These are phyloP conservation scores for Entelexis sorbosivorans DNA, from an alignment of 1,139 yeast genomes.

Conservation along the genomic window DNA sequence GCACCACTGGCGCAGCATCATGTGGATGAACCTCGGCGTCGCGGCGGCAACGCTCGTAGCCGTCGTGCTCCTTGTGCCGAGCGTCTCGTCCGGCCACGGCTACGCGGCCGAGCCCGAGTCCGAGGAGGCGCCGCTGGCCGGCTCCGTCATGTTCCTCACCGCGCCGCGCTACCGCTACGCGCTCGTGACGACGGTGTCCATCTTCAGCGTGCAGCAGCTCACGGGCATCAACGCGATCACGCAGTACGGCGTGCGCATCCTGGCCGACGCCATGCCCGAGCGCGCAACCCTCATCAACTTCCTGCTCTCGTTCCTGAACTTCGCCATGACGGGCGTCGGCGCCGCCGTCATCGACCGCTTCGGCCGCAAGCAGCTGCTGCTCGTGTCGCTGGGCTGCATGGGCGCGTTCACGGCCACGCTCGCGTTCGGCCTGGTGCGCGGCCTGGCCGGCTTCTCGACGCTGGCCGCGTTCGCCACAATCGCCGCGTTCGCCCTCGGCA, in stretches of 20 bases:
- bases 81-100: not conserved
- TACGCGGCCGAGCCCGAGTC: not conserved
- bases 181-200: conserved; percentile 54
- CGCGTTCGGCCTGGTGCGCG: conserved; percentile 50
- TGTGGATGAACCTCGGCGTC: conserved; percentile 43
- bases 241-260: conserved; percentile 80
- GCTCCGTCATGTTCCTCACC: conserved; percentile 5
- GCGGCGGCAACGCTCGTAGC: conserved; percentile 1
- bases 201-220: conserved; percentile 80
- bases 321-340: conserved; percentile 56
- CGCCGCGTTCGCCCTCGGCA: conserved; percentile 74
- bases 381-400: conserved; percentile 59
- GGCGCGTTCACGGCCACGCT: conserved; percentile 52
- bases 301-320: conserved; percentile 51
- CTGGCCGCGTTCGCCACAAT: conserved; percentile 62
- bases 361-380: conserved; percentile 67
- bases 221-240: conserved; percentile 87
- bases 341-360: conserved; percentile 61
- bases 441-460: conserved; percentile 46
- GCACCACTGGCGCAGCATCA: conserved; percentile 52
- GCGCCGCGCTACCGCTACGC: conserved; percentile 7
- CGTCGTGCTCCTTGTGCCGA: not conserved
- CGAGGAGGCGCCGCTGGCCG: not conserved
- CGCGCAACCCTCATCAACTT: conserved; percentile 63
- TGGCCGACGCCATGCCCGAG: conserved; percentile 57